Evolutionary conservation across 352 stramenopile genomes (phyloP), one percentile per base, ranked within the genome.

Genomic region (Pythium brachiatum): DNA sequence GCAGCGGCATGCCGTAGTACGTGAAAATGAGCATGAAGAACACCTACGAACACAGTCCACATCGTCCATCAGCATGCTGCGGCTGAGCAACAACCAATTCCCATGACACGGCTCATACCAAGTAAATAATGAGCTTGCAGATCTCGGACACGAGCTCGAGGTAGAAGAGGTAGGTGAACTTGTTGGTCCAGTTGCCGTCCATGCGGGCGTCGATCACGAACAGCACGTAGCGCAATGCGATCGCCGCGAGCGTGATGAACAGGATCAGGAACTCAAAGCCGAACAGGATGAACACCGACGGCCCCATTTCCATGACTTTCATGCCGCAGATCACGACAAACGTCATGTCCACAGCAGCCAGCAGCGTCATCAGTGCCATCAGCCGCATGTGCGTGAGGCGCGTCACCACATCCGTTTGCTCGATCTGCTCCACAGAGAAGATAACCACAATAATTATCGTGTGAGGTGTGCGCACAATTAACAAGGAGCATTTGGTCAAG

Each of bases 21-120:
- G 91, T 97, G 67, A 99, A 98, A 34, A 99, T 97, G 44, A 99
- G 94, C 68, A 95, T 86, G 80, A 99, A 99, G 69, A 99, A 99
- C 18, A 96, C 74, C 84, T 94, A 52, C 2, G 23, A 47, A 66
- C 32, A 55, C 6, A 25, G 59, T 9, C 47, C n/a, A 62, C 3
- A 52, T 13, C n/a, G 50, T 51, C 16, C 20, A 7, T 21, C 31
- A 56, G 21, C 12, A 48, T 48, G 31, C 20, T 27, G 15, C 26
- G 9, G 20, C 20, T 0, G 51, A 44, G 36, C 34, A 26, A 36
- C 50, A 51, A n/a, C 50, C 39, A 15, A 26, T 5, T 34, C 29
- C 9, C 5, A 9, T 11, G 9, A 34, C 9, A 34, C 9, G 29
- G 29, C 20, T 39, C 67, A 47, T 75, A 94, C 89, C 48, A 99